A percentile compares a stretch with the other conserved stretches of the same genome.
Evolutionary conservation across 2,329 filamentous ascomycete genomes (phyloP).

Genomic region (Magnaporthiopsis incrustans): DNA sequence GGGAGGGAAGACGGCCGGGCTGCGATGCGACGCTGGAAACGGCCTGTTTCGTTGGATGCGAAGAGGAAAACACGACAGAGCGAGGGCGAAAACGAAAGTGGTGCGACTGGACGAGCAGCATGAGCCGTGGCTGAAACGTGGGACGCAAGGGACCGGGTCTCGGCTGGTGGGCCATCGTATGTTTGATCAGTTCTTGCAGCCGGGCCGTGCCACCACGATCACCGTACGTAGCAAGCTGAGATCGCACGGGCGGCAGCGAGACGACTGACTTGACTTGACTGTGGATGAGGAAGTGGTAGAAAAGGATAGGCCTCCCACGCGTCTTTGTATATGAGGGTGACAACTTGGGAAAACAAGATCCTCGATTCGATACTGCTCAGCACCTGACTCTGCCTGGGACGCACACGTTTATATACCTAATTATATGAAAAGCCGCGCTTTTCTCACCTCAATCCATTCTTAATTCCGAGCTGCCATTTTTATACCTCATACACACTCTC

Average conservation of each 20-base stretch:
- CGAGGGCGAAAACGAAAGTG: not conserved
- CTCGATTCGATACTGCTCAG: not conserved
- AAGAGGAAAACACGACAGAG: not conserved
- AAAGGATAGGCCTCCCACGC: not conserved
- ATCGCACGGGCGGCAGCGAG: not conserved
- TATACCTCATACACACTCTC: too few relatives aligned
- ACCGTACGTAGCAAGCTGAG: not conserved
- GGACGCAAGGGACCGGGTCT: not conserved
- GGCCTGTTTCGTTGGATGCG: too few relatives aligned
- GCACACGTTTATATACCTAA: not conserved
- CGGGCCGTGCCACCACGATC: not conserved
- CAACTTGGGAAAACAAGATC: not conserved
- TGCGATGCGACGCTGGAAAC: not conserved
- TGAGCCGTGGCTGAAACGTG: not conserved
- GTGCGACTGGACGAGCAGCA: not conserved
- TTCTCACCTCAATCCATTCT: not conserved
- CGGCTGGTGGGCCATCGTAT: not conserved
- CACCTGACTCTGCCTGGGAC: not conserved
- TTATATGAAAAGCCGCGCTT: not conserved
- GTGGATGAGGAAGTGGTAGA: not conserved
- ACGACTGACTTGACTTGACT: not conserved
- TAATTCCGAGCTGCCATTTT: too few relatives aligned
- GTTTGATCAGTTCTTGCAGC: not conserved
- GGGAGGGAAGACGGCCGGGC: too few relatives aligned
- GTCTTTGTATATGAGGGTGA: not conserved